Base-by-base conservation (phyloP, 2,329 filamentous ascomycete genomes). In the Venturia asperata region DNA sequence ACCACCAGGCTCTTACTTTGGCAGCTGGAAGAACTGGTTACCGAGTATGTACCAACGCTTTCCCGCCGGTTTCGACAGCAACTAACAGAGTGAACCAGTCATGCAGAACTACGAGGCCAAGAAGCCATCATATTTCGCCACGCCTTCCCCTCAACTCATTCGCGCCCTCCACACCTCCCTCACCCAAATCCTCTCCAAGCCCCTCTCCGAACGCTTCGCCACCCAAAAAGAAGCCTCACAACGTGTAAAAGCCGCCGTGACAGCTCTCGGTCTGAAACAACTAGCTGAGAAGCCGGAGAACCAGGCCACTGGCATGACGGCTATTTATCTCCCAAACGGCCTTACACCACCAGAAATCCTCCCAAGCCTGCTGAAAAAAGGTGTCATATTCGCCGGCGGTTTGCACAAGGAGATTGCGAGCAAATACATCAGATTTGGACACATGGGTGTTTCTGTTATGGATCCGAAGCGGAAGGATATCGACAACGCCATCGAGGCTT, bases 91-190 rank as follows among this genome's bases (percentile, higher is more conserved):
- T 60, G 10, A 4, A 43, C 58, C 67, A 90, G 89, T 99, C 77
- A 97, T 99, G 93, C 87, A 94, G 80, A 97, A 97, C 80, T 99
- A 99, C 78, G 94, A 99, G 80, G 91, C 91, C 69, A 91, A 92
- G 82, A 99, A 97, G 81, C 86, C 94, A 45, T 96, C 92, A 1
- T 99, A 99, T 82, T 99, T 99, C 74, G 94, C 94, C 45, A 99
- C 94, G 1, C 94, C 94, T 0, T 92, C 92, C 5, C 94, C 94
- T 17, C 94, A 99, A 78, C 85, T 99, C 62, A 83, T 99, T 70
- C 93, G 90, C 77, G 94, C 94, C 61, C 85, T 99, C 43, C 89
- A 99, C 82, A 96, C 92, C 10, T 85, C 92, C 1, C 83, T 99
- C 37, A 88, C 82, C 65, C 91, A 96, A 77, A 94, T 97, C 73